Base-by-base conservation (phyloP, 768 basidiomycete genomes). In the Mycena haematopus region DNA sequence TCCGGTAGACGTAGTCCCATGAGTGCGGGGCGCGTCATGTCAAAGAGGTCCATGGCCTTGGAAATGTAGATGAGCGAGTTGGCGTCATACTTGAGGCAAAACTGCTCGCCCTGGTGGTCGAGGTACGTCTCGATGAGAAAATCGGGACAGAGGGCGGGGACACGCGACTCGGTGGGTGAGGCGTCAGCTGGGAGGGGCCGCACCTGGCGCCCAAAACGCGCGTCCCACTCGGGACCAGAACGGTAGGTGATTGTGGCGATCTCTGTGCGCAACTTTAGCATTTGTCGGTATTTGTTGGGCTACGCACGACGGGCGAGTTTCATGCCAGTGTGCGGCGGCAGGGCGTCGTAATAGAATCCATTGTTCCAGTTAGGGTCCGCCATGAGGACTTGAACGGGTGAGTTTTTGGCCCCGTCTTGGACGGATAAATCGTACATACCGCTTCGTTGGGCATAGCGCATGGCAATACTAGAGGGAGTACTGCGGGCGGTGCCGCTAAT, bases 301-400 rank as follows among this genome's bases (percentile, higher is more conserved):
- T 49, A 69, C 77, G 54, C 70, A 97, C 96, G 97, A 67, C 97
- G 86, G 27, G 97, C 97, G 21, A 99, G 85, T 74, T 99, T 99
- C 95, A 99, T 98, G 29, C 97, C 97, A 1, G 89, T 92, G 73
- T 99, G 97, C 0, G 97, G 97, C 2, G 97, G 97, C n/a, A 96
- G 73, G 9, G 84, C 82, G 62, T 96, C 93, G 73, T 99, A 99
- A 74, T 99, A 99, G 76, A 96, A 99, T 5, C 97, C 97, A 36
- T 95, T 89, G 64, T 99, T 99, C 97, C 97, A 99, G 66, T 99
- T 98, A 0, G 96, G 96, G 76, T 99, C 97, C 2, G 96, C 92
- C 97, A 99, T 99, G 56, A 99, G 85, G 19, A 99, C 97, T 98
- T 65, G n/a, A 25, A 36, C 19, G 36, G 9, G 27, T 60, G 15